phyloP scores from a whole-genome alignment of 495 filamentous ascomycete species.

The Penicillium macrosclerotiorum region DNA sequence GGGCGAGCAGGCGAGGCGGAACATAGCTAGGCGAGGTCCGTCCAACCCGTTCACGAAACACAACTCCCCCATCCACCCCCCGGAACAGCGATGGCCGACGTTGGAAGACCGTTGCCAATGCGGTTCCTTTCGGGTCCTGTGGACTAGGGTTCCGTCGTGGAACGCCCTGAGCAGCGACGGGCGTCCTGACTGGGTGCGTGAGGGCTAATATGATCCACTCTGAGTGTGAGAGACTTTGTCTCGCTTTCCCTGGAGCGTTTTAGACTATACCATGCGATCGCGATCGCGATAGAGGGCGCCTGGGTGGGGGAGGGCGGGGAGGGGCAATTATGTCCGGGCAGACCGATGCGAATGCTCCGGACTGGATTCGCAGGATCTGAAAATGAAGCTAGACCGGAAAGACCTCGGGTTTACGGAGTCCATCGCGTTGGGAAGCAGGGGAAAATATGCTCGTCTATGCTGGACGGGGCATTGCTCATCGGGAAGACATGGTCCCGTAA shows the following conservation, averaged over 20 bases:
- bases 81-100: no score
- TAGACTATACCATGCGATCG: background rate
- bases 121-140: no score
- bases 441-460: no score
- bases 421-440: no score
- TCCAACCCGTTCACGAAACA: background rate
- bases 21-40: background rate
- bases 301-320: background rate
- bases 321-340: background rate
- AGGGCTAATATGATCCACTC: constrained; percentile 1
- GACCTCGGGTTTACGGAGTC: no score
- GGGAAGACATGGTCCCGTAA: no score
- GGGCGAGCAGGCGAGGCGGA: no score
- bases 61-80: background rate
- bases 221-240: background rate
- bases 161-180: no score
- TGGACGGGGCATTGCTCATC: no score
- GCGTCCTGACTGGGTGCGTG: background rate
- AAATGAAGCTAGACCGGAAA: no score
- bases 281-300: background rate
- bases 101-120: constrained; percentile 4
- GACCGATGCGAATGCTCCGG: background rate
- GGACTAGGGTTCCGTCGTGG: background rate
- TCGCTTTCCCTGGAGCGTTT: no score
- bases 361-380: no score